Conservation (phyloP, 2,329 filamentous ascomycete genomes). For the Penicillium occitanis region DNA sequence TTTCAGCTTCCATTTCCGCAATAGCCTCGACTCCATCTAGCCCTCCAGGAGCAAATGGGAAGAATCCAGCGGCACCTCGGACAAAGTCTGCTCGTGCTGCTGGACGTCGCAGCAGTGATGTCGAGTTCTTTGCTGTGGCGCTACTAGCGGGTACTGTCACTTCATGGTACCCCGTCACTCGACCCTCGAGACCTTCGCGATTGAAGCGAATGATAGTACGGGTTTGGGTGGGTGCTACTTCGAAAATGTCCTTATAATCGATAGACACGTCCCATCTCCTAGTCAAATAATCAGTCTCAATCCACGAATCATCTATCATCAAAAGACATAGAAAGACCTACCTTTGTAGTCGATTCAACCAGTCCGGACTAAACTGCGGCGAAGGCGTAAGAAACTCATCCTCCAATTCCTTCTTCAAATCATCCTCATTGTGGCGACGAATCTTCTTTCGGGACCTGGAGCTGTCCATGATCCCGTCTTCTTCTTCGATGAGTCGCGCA, state of each 20-base stretch:
- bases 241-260: conserved; percentile 81
- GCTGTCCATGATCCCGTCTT: conserved; percentile 34
- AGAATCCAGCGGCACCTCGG: conserved; percentile 86
- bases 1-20: conserved; percentile 77
- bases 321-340: conserved; percentile 34
- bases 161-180: conserved; percentile 90
- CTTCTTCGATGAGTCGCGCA: conserved; percentile 32
- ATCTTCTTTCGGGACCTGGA: conserved; percentile 44
- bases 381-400: conserved; percentile 76
- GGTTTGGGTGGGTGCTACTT: conserved; percentile 85
- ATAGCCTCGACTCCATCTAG: conserved; percentile 83
- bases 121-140: conserved; percentile 92
- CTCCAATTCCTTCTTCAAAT: conserved; percentile 70
- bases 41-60: conserved; percentile 89
- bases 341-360: conserved; percentile 88
- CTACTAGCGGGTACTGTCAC: conserved; percentile 87
- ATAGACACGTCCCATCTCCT: conserved; percentile 76
- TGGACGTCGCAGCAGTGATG: conserved; percentile 81
- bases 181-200: conserved; percentile 85
- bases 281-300: conserved; percentile 16
- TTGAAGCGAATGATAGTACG: conserved; percentile 92
- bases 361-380: conserved; percentile 73
- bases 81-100: conserved; percentile 88
- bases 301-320: not conserved
- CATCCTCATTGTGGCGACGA: conserved; percentile 51